phyloP scores from a whole-genome alignment of 2,329 filamentous ascomycete species.

The Scedosporium apiospermum region DNA sequence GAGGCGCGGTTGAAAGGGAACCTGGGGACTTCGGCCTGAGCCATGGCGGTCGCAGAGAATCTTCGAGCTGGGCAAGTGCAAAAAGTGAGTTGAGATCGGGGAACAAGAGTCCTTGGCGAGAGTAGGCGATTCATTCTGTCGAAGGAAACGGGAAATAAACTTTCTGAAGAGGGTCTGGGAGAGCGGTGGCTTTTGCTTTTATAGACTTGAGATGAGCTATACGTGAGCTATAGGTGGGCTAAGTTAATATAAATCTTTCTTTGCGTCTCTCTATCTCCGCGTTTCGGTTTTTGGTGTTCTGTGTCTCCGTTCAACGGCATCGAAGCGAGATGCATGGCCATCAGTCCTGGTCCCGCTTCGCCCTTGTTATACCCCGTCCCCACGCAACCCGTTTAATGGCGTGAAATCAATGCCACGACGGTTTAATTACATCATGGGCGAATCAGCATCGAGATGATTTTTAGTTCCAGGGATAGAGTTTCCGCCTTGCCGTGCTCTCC shows the following conservation, averaged over 20 bases:
- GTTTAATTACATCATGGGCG: not conserved
- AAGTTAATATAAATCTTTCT: no score
- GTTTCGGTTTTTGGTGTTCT: no score
- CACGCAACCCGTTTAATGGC: not conserved
- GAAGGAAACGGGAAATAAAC: no score
- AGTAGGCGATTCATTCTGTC: not conserved
- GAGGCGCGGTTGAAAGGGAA: conserved; percentile 3
- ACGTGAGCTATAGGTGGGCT: no score
- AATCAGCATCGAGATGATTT: not conserved
- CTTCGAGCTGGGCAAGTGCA: not conserved
- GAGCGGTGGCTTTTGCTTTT: no score
- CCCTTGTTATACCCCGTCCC: not conserved
- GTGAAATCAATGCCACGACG: not conserved
- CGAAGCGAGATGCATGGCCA: no score
- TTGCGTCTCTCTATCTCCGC: no score
- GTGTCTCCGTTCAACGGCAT: no score
- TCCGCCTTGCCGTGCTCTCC: not conserved
- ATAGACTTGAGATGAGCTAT: no score
- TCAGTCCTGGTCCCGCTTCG: no score
- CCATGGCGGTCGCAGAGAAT: not conserved
- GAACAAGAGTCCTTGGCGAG: not conserved
- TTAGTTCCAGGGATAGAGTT: not conserved
- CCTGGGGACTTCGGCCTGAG: not conserved
- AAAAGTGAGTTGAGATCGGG: not conserved
- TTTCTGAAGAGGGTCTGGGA: no score